These are phyloP conservation scores for Pseudogymnoascus sp. DNA, from an alignment of 2,329 filamentous ascomycete genomes.

Conservation along the genomic window DNA sequence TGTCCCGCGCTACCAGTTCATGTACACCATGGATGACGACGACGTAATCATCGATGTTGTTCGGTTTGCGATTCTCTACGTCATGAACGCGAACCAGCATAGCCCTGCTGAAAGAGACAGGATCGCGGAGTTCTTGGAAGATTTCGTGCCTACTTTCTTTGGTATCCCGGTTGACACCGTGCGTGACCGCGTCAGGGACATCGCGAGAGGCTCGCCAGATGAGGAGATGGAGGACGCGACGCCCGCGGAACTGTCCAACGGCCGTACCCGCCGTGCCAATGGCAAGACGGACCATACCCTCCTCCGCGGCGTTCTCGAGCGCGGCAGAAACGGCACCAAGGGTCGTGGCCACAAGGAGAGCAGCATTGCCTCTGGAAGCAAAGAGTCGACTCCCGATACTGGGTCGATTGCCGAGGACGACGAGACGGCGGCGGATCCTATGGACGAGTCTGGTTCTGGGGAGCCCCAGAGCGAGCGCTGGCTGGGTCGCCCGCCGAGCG, in stretches of 20 bases:
- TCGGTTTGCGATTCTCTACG: conserved; percentile 55
- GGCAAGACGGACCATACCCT: conserved; percentile 70
- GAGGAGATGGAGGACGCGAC: conserved; percentile 67
- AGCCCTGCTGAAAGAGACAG: conserved; percentile 65
- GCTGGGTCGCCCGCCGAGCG: conserved; percentile 53
- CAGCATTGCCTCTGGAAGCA: conserved; percentile 68
- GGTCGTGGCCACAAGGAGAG: conserved; percentile 69
- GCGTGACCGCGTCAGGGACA: conserved; percentile 56
- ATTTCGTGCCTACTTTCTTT: conserved; percentile 69
- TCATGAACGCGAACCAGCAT: conserved; percentile 61
- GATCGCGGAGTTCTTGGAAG: conserved; percentile 66
- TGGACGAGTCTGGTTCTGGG: conserved; percentile 43
- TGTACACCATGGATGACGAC: conserved; percentile 64
- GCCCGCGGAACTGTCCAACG: conserved; percentile 62
- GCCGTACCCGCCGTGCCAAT: conserved; percentile 51
- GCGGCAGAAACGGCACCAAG: conserved; percentile 59
- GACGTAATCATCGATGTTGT: conserved; percentile 57
- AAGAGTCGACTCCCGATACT: conserved; percentile 81
- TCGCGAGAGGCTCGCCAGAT: conserved; percentile 62
- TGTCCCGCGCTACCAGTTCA: conserved; percentile 62
- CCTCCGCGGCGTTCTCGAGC: conserved; percentile 79
- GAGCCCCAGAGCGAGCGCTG: conserved; percentile 57
- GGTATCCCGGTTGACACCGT: conserved; percentile 64
- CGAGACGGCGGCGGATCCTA: conserved; percentile 49
- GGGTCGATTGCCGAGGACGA: conserved; percentile 73